These are phyloP conservation scores for Fusarium haematococcum DNA, from an alignment of 2,329 filamentous ascomycete genomes.

Conservation along the genomic window DNA sequence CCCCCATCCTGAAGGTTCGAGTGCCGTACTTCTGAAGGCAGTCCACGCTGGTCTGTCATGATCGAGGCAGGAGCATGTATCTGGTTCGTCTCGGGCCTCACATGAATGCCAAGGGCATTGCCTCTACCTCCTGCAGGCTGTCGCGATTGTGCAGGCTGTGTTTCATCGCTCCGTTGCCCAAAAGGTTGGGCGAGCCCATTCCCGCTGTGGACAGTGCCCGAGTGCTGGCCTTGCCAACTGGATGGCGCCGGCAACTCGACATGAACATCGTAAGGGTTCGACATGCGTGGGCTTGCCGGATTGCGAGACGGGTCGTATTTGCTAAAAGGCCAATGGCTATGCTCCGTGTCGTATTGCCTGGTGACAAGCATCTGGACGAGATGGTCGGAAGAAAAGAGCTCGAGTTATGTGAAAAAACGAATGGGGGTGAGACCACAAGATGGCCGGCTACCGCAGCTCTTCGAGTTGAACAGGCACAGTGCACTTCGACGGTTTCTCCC, in stretches of 20 bases:
- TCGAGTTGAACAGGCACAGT: constrained; percentile 38
- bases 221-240: constrained; percentile 68
- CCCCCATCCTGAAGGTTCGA: constrained; percentile 9
- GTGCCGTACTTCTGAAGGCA: constrained; percentile 13
- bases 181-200: constrained; percentile 59
- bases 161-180: constrained; percentile 53
- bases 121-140: constrained; percentile 52
- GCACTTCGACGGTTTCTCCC: constrained; percentile 26
- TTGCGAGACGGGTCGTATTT: constrained; percentile 63
- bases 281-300: constrained; percentile 66
- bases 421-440: constrained; percentile 16
- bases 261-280: constrained; percentile 63
- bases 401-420: constrained; percentile 22
- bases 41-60: constrained; percentile 8
- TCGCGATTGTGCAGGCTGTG: constrained; percentile 27
- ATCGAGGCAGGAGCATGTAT: constrained; percentile 12
- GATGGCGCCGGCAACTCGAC: constrained; percentile 63
- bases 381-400: constrained; percentile 12
- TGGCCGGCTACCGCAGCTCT: constrained; percentile 14
- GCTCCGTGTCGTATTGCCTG: constrained; percentile 65
- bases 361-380: constrained; percentile 62
- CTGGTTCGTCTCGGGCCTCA: constrained; percentile 61
- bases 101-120: constrained; percentile 72
- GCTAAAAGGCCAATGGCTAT: constrained; percentile 66
- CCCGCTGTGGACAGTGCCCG: constrained; percentile 60